phyloP scores from a whole-genome alignment of 1,139 yeast genomes.

The Yamadazyma epiphylla region DNA sequence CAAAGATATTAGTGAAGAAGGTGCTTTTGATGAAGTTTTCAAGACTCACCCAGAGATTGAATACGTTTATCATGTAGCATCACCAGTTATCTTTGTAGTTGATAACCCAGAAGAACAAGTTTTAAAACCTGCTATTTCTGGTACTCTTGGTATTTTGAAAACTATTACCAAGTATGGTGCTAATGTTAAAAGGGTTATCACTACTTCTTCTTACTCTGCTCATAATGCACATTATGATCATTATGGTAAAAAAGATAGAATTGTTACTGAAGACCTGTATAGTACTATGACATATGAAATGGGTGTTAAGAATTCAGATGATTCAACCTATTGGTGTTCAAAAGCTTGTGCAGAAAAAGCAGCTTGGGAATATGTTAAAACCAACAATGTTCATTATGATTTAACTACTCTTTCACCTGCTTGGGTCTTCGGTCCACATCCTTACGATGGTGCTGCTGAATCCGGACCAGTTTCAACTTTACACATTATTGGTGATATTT shows the following conservation, averaged over 20 bases:
- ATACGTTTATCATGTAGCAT: conserved; percentile 14
- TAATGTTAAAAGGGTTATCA: conserved; percentile 23
- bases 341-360: conserved; percentile 51
- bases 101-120: conserved; percentile 27
- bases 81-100: conserved; percentile 10
- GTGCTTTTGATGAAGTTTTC: conserved; percentile 14
- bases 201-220: conserved; percentile 31
- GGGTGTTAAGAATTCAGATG: conserved; percentile 9
- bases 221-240: conserved; percentile 6
- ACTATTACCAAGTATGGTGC: conserved; percentile 22
- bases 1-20: conserved; percentile 12
- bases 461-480: conserved; percentile 18
- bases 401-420: conserved; percentile 45
- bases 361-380: conserved; percentile 39
- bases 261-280: conserved; percentile 32
- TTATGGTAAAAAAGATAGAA: conserved; percentile 14
- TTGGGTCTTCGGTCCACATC: conserved; percentile 43
- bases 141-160: conserved; percentile 27
- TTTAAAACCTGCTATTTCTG: conserved; percentile 31
- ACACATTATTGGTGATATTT: conserved; percentile 10
- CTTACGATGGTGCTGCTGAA: conserved; percentile 25
- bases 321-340: conserved; percentile 40
- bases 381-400: conserved; percentile 29
- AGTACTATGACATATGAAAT: conserved; percentile 32
- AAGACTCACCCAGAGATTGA: conserved; percentile 11